These are phyloP conservation scores for Cercospora brassicicola DNA, from an alignment of 2,329 filamentous ascomycete species.

Conservation along the genomic window DNA sequence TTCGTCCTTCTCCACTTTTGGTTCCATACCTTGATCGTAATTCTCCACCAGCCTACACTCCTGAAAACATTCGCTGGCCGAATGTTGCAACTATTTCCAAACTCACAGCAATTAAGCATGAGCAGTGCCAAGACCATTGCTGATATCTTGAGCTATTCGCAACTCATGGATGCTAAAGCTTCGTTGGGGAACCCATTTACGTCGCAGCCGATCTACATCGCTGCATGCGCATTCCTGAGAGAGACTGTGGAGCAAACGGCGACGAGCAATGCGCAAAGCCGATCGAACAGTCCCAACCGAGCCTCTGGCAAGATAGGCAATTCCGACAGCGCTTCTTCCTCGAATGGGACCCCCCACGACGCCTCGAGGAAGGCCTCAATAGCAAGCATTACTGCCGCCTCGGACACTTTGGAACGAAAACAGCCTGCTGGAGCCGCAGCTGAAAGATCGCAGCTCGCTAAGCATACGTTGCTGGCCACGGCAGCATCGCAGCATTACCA, in stretches of 20 bases:
- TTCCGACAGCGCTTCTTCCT: constrained; percentile 16
- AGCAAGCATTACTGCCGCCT: constrained; percentile 12
- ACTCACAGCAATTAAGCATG: constrained; percentile 80
- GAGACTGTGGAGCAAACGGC: constrained; percentile 71
- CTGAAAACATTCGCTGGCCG: constrained; percentile 71
- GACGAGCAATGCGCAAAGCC: constrained; percentile 61
- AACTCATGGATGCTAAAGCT: constrained; percentile 80
- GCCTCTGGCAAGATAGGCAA: constrained; percentile 9
- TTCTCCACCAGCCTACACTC: constrained; percentile 80
- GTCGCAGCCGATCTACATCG: constrained; percentile 85
- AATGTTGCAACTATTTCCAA: constrained; percentile 71
- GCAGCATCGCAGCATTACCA: constrained; percentile 86
- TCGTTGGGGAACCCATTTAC: constrained; percentile 87
- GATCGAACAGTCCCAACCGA: constrained; percentile 46
- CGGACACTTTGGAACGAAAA: constrained; percentile 16
- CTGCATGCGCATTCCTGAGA: constrained; percentile 83
- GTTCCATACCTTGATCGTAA: constrained; percentile 83
- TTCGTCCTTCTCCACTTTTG: constrained; percentile 86
- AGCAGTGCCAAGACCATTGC: constrained; percentile 89
- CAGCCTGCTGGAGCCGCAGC: constrained; percentile 12
- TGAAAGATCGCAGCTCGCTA: constrained; percentile 50
- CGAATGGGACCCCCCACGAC: constrained; percentile 18
- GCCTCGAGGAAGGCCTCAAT: constrained; percentile 18
- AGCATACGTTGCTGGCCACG: constrained; percentile 74
- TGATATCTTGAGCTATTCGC: constrained; percentile 82